phyloP scores from a whole-genome alignment of 371 early-diverging fungal species.

The Apophysomyces elegans region DNA sequence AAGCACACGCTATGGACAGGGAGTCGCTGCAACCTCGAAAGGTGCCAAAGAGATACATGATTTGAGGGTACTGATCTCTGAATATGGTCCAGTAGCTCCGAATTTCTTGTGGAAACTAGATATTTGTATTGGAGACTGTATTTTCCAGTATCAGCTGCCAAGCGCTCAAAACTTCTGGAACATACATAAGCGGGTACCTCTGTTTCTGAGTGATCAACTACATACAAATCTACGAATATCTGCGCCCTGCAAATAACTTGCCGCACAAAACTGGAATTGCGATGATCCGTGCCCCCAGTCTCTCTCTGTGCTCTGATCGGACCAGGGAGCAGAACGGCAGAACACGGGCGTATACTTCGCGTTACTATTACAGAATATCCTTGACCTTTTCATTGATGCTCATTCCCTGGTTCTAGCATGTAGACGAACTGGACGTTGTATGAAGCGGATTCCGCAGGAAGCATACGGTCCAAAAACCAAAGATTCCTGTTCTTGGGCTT shows the following conservation, averaged over 20 bases:
- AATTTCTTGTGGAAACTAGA: neutral
- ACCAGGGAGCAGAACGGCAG: too few species aligned
- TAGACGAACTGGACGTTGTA: neutral
- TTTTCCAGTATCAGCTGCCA: neutral
- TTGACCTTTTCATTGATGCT: too few species aligned
- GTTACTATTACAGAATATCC: too few species aligned
- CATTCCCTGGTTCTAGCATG: too few species aligned
- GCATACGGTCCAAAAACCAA: neutral
- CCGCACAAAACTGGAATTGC: too few species aligned
- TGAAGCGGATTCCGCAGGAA: neutral
- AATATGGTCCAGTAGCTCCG: neutral
- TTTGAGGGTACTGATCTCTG: neutral
- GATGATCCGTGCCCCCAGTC: too few species aligned
- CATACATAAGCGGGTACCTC: neutral
- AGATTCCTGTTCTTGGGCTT: neutral
- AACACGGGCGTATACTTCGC: too few species aligned
- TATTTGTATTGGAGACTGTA: neutral
- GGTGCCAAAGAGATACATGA: neutral
- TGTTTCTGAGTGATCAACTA: neutral
- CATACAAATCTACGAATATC: neutral
- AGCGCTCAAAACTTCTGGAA: neutral
- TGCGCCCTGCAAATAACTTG: neutral
- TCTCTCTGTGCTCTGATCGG: too few species aligned
- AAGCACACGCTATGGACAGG: neutral
- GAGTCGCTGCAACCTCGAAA: neutral